Evolutionary conservation across 331 rosid species (phyloP), one percentile per base, ranked within the genome.

Genomic region (Stylosanthes scabra): DNA sequence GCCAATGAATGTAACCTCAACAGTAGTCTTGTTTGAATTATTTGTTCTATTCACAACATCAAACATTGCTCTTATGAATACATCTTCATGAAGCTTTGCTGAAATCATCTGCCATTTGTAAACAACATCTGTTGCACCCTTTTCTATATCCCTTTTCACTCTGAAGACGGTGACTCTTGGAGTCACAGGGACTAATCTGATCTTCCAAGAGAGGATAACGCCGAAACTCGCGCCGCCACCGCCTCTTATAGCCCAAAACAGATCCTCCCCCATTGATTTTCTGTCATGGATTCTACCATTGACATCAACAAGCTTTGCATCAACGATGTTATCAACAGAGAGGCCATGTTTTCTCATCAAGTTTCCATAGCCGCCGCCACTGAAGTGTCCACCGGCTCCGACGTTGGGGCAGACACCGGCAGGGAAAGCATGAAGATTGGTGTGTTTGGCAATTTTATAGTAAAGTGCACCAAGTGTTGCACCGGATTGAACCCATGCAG

Each of bases 201-300:
- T 77, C 54, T 68, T 77, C 86, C 83, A 82, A 6, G 79, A 68
- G 29, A 77, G 77, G 57, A 77, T 59, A 37, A 82, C 86, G 40
- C 83, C 83, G 16, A 82, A 82, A 68, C 80, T 82, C 0, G 74
- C 86, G 0, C 82, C 82, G 39, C 86, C 86, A 9, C 82, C 86
- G 27, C 86, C 82, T 51, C 86, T 62, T 37, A 82, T 82, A 9
- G 82, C 86, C 86, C 80, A 82, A 77, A 82, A 82, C 0, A 68
- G 63, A 77, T 82, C 82, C 12, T 73, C 77, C 3, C 86, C 82
- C 82, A 82, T 82, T 8, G 57, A 46, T 25, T 73, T 63, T 78
- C 82, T 62, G 1, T 77, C 69, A 4, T 67, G 82, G 6, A 77
- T 77, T 7, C 41, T 68, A 45, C 82, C 86, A 47, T 73, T 63